phyloP scores from a whole-genome alignment of 2,329 filamentous ascomycete genomes.

The Penicillium freii region DNA sequence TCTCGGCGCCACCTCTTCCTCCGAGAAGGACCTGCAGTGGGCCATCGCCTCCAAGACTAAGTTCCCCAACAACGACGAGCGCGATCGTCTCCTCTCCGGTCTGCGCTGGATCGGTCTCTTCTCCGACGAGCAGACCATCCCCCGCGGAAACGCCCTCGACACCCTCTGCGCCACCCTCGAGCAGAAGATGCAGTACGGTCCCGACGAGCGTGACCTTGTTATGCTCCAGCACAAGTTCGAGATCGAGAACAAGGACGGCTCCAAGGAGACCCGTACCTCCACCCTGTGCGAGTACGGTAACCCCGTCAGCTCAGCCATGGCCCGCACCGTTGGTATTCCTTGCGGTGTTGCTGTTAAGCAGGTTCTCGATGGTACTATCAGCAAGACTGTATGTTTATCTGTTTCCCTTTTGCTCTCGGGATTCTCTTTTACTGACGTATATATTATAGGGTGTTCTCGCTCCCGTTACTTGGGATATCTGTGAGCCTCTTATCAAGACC shows the following conservation, averaged over 20 bases:
- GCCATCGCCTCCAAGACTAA: conserved; percentile 73
- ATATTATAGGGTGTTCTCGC: conserved; percentile 63
- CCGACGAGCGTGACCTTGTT: conserved; percentile 80
- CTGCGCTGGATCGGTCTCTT: conserved; percentile 70
- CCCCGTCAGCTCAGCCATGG: conserved; percentile 79
- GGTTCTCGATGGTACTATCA: conserved; percentile 72
- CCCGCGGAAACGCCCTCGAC: conserved; percentile 77
- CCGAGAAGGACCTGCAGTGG: conserved; percentile 67
- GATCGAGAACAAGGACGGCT: conserved; percentile 78
- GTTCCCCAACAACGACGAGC: conserved; percentile 67
- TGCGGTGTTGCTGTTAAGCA: conserved; percentile 73
- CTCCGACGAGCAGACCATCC: conserved; percentile 66
- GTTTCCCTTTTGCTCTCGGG: background rate
- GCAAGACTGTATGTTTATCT: conserved; percentile 51
- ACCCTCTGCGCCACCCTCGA: conserved; percentile 87
- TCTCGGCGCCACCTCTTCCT: conserved; percentile 64
- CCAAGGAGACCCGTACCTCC: conserved; percentile 71
- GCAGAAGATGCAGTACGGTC: conserved; percentile 84
- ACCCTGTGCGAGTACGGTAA: conserved; percentile 82
- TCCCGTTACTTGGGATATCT: conserved; percentile 70
- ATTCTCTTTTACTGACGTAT: background rate
- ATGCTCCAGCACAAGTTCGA: conserved; percentile 66
- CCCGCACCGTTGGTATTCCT: conserved; percentile 66
- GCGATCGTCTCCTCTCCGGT: conserved; percentile 67
- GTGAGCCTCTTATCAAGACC: conserved; percentile 71